Conservation (phyloP, 306 rosid genomes). For the Gleditsia sinensis region DNA sequence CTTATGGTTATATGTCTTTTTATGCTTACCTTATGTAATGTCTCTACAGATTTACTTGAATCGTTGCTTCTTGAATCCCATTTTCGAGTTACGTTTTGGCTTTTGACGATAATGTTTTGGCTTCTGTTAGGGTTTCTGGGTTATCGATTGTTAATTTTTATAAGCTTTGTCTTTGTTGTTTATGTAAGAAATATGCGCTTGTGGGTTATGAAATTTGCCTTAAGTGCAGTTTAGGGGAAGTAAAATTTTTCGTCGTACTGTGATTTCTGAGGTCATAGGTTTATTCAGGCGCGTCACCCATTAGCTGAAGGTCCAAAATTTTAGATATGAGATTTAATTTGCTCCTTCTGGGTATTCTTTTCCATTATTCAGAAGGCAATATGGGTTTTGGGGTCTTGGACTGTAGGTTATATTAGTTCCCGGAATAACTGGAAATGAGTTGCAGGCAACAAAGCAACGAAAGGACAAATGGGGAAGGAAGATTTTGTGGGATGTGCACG, state of each 20-base stretch:
- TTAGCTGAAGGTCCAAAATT: not conserved
- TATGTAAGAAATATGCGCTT: not conserved
- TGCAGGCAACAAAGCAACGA: constrained; percentile 47
- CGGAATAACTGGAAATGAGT: constrained; percentile 29
- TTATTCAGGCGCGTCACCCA: not conserved
- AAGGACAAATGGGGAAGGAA: constrained; percentile 41
- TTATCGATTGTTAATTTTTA: not conserved
- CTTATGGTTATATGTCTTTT: not conserved
- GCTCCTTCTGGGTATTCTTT: not conserved
- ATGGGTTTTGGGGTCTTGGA: constrained; percentile 7
- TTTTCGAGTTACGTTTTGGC: constrained; percentile 6
- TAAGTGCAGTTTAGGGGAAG: not conserved
- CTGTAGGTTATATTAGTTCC: not conserved
- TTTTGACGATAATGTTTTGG: not conserved
- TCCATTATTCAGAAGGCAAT: not conserved
- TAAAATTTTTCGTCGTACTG: not conserved
- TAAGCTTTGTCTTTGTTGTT: not conserved
- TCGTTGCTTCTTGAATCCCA: not conserved
- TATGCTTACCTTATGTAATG: not conserved
- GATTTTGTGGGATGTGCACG: constrained; percentile 43
- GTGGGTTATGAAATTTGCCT: not conserved
- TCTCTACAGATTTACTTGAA: not conserved
- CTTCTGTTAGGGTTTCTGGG: constrained; percentile 19
- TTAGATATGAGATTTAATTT: not conserved
- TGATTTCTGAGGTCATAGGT: not conserved